phyloP scores from a whole-genome alignment of 2,329 filamentous ascomycete genomes.

The Lachnellula hyalina region DNA sequence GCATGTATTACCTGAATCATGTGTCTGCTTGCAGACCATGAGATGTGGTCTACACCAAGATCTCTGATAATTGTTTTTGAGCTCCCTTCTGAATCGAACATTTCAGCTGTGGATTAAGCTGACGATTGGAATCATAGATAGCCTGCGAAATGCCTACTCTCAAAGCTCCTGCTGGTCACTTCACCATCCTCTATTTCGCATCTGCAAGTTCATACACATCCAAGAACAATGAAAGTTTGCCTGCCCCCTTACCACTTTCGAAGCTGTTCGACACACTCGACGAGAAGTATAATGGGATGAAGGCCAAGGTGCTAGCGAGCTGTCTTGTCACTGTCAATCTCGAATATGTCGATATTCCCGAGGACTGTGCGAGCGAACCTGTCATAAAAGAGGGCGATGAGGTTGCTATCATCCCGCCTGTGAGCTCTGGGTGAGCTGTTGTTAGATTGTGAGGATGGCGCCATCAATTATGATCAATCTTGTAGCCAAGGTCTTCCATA shows the following conservation, averaged over 20 bases:
- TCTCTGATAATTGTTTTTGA: slow-evolving; percentile 48
- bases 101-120: slow-evolving; percentile 3
- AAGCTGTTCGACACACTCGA: slow-evolving; percentile 66
- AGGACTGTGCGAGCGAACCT: slow-evolving; percentile 37
- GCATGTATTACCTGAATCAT: slow-evolving; percentile 40
- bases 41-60: slow-evolving; percentile 60
- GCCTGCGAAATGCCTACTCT: slow-evolving; percentile 11
- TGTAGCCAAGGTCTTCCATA: too few relatives aligned
- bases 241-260: slow-evolving; percentile 58
- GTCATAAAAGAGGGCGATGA: slow-evolving; percentile 70
- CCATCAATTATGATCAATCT: too few relatives aligned
- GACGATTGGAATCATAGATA: slow-evolving; percentile 4
- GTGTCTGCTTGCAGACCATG: slow-evolving; percentile 44
- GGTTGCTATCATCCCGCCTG: slow-evolving; percentile 81
- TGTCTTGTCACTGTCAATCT: slow-evolving; percentile 77
- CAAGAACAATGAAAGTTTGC: slow-evolving; percentile 60
- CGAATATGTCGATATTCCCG: slow-evolving; percentile 66
- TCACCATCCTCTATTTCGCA: slow-evolving; percentile 79
- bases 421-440: slow-evolving; percentile 67
- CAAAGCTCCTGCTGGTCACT: slow-evolving; percentile 47
- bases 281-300: slow-evolving; percentile 63
- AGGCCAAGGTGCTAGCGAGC: slow-evolving; percentile 60
- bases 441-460: too few relatives aligned
- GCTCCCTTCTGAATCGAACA: not conserved
- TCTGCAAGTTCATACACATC: slow-evolving; percentile 65